Evolutionary conservation across 331 rosid genomes (phyloP), one percentile per base, ranked within the genome.

Genomic region (Malus hybrid): DNA sequence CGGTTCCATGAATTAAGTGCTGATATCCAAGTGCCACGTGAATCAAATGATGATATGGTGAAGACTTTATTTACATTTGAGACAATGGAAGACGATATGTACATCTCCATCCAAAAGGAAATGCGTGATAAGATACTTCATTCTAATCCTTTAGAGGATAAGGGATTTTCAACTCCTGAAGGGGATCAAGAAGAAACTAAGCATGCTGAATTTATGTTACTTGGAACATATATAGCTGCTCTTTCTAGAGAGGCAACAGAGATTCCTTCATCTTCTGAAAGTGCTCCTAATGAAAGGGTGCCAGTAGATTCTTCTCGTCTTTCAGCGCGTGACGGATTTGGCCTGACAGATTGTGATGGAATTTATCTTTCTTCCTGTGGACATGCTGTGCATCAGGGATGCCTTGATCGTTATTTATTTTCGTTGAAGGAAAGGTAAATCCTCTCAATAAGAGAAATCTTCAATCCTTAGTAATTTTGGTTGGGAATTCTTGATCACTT

Each of bases 281-380:
- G 36, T 77, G 28, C 77, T 75, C 75, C 61, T 22, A 80, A 69
- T 36, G 89, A 86, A 80, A 77, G 69, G 78, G 83, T 65, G 80
- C 77, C 85, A 15, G 80, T 69, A 42, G 93, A 92, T 76, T 82
- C 87, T 78, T 68, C 80, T 65, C 86, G 81, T 32, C 72, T 75
- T 77, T 73, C 70, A 54, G 63, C 85, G 73, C 87, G 72, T 65
- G 84, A 84, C 84, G 95, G 93, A 81, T 89, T 92, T 85, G 87
- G 97, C 73, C 97, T 93, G 55, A 75, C 71, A 46, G 91, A 90
- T 78, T 90, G 93, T 55, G 99, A 92, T 83, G 99, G 99, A 69
- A 81, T 90, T 81, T 88, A 85, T 84, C 85, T 92, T 79, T 95
- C 99, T 76, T 95, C 99, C 33, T 95, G 99, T 84, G 99, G 99